Evolutionary conservation across 2,329 filamentous ascomycete genomes (phyloP).

Genomic region (Dactylellina sp.): DNA sequence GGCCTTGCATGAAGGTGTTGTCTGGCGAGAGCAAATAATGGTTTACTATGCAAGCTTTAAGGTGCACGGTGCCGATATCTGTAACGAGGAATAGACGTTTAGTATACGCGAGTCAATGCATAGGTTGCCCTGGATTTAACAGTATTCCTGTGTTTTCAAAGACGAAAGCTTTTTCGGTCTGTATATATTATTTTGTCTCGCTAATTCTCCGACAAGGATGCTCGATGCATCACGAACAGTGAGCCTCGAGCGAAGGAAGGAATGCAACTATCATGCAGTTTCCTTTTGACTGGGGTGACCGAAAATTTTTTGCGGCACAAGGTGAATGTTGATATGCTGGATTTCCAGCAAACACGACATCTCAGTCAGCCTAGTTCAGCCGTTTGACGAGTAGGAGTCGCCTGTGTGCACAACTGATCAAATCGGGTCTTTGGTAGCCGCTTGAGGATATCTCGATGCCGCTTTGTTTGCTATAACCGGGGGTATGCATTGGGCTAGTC

Average conservation of each 20-base stretch:
- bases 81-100: neutral
- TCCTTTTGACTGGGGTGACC: slow-evolving; percentile 2
- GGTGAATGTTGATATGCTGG: neutral
- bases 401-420: neutral
- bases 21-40: slow-evolving; percentile 6
- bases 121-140: neutral
- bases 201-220: too few relatives aligned
- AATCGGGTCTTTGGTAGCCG: neutral
- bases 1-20: slow-evolving; percentile 30
- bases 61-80: slow-evolving; percentile 1
- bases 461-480: too few relatives aligned
- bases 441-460: too few relatives aligned
- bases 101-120: neutral
- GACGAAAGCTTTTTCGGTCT: too few relatives aligned
- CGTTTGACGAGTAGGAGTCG: neutral
- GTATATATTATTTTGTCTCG: neutral
- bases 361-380: slow-evolving; percentile 24
- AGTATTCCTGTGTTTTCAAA: neutral
- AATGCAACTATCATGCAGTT: neutral
- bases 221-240: too few relatives aligned
- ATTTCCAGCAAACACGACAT: neutral
- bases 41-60: slow-evolving; percentile 6
- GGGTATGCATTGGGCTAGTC: too few relatives aligned
- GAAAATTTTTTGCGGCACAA: slow-evolving; percentile 14
- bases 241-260: neutral